Conservation (phyloP, 148 eudicot genomes). For the Limonium bicolor region DNA sequence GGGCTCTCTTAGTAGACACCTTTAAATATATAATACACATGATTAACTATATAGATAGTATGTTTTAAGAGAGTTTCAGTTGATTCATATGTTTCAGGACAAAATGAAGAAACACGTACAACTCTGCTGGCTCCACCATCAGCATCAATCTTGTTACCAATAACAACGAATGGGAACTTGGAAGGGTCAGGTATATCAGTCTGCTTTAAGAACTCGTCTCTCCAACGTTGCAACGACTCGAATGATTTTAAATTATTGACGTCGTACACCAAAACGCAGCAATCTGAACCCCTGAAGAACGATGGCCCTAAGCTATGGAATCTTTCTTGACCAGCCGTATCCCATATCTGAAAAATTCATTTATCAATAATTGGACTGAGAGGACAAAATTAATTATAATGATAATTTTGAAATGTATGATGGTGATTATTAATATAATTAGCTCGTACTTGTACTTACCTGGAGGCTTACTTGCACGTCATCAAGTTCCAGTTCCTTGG, state of each 20-base stretch:
- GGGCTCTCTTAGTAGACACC: conserved; percentile 39
- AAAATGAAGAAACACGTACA: conserved; percentile 26
- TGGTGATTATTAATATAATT: no score
- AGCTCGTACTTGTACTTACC: conserved; percentile 19
- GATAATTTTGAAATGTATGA: no score
- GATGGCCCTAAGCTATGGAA: conserved; percentile 47
- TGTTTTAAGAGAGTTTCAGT: no score
- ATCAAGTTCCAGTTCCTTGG: conserved; percentile 50
- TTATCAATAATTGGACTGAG: not conserved
- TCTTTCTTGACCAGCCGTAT: conserved; percentile 64
- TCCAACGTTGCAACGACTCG: conserved; percentile 42
- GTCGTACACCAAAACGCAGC: conserved; percentile 48
- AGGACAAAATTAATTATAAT: no score
- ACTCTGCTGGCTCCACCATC: conserved; percentile 31
- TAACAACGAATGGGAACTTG: conserved; percentile 41
- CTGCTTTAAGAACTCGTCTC: conserved; percentile 41
- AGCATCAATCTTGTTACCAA: conserved; percentile 57
- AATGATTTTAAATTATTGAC: conserved; percentile 29
- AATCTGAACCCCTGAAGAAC: conserved; percentile 50
- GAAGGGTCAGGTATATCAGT: conserved; percentile 36
- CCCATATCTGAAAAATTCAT: conserved; percentile 28
- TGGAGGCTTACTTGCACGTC: conserved; percentile 44
- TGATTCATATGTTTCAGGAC: no score
- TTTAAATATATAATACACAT: conserved; percentile 3
- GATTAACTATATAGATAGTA: not conserved